These are phyloP conservation scores for Lolium perenne DNA, from an alignment of 176 grass and related monocot genomes.

Conservation along the genomic window DNA sequence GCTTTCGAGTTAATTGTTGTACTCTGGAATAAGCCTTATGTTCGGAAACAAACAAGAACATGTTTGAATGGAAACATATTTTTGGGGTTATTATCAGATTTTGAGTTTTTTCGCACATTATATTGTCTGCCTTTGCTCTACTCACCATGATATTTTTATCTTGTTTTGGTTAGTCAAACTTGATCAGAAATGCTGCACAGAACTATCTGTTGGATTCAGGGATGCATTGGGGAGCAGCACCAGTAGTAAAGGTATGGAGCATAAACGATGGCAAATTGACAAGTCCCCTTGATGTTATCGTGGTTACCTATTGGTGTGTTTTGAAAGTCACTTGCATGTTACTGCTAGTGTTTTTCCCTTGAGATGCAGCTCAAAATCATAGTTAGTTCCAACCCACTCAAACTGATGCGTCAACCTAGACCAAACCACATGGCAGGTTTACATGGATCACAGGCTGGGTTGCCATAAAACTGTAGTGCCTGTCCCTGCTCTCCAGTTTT, in stretches of 20 bases:
- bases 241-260: conserved; percentile 78
- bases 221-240: conserved; percentile 85
- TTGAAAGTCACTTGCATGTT: conserved; percentile 27
- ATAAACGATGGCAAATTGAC: conserved; percentile 2
- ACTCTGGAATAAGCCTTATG: conserved; percentile 8
- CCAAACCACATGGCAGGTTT: neutral
- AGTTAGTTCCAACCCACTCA: neutral
- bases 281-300: neutral
- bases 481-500: neutral
- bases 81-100: conserved; percentile 8
- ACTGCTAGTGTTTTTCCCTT: conserved; percentile 3
- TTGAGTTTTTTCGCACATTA: conserved; percentile 3
- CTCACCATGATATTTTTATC: conserved; percentile 34
- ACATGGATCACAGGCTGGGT: neutral
- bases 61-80: conserved; percentile 32
- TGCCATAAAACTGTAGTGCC: neutral
- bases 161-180: conserved; percentile 76
- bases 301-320: neutral
- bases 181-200: conserved; percentile 81
- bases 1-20: conserved; percentile 18
- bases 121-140: conserved; percentile 13
- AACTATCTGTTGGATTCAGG: conserved; percentile 93
- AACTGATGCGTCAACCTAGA: neutral
- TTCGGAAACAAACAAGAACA: neutral
- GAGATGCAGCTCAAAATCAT: conserved; percentile 19